phyloP scores from a whole-genome alignment of 768 basidiomycete genomes.

The Suillus lakei region DNA sequence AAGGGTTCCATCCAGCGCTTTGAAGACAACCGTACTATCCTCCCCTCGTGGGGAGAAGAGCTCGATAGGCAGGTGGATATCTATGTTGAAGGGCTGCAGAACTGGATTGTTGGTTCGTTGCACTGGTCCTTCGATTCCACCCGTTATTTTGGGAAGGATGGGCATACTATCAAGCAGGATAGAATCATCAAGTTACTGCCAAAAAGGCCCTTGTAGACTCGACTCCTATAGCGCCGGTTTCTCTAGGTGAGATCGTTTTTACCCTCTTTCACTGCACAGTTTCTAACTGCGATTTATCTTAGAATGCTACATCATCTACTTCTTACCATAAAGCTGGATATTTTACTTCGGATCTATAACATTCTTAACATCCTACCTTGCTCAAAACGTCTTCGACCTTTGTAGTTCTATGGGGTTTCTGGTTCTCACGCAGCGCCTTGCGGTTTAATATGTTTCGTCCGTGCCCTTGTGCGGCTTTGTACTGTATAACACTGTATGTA shows the following conservation, averaged over 20 bases:
- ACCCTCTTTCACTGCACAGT: not conserved
- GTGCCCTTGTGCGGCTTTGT: not conserved
- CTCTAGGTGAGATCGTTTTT: not conserved
- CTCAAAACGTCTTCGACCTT: not conserved
- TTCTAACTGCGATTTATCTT: not conserved
- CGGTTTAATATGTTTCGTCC: not conserved
- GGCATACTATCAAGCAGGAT: conserved; percentile 38
- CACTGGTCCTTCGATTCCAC: conserved; percentile 66
- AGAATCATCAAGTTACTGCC: conserved; percentile 58
- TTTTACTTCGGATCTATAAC: not conserved
- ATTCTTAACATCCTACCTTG: not conserved
- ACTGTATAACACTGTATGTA: not conserved
- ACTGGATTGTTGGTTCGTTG: conserved; percentile 75
- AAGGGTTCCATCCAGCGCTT: conserved; percentile 58
- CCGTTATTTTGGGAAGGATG: conserved; percentile 69
- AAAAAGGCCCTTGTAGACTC: conserved; percentile 27
- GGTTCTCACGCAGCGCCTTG: not conserved
- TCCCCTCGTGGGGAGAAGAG: conserved; percentile 69
- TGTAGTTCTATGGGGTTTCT: not conserved
- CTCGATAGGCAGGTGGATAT: conserved; percentile 59
- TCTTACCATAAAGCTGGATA: not conserved
- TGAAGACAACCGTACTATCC: conserved; percentile 44
- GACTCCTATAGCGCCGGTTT: not conserved
- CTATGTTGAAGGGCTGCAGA: conserved; percentile 67
- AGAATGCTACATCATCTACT: not conserved